phyloP scores from a whole-genome alignment of 805 yeast genomes.

The Kurtzmaniella fragi region DNA sequence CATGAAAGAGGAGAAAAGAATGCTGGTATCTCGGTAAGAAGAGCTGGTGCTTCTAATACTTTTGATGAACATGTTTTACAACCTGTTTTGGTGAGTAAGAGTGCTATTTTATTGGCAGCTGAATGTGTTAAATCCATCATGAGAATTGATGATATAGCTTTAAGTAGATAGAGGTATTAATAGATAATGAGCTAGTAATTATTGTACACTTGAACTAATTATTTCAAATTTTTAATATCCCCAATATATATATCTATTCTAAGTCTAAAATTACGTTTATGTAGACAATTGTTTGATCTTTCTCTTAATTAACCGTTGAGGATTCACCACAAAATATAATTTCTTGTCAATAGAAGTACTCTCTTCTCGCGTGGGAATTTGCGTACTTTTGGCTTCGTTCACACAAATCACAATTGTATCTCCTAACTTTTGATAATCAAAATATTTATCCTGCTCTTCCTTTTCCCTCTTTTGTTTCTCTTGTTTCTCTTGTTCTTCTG shows the following conservation, averaged over 20 bases:
- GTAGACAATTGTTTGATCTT: slow-evolving; percentile 12
- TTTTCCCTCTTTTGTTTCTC: slow-evolving; percentile 13
- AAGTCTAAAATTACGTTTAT: too few relatives aligned
- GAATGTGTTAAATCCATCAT: slow-evolving; percentile 94
- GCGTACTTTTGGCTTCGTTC: slow-evolving; percentile 34
- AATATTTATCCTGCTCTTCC: slow-evolving; percentile 10
- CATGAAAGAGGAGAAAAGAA: slow-evolving; percentile 88
- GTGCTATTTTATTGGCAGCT: slow-evolving; percentile 91
- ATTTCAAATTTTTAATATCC: neutral
- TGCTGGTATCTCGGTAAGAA: slow-evolving; percentile 94
- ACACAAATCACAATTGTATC: slow-evolving; percentile 47
- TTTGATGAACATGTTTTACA: slow-evolving; percentile 92
- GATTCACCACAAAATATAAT: slow-evolving; percentile 59
- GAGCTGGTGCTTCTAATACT: slow-evolving; percentile 89
- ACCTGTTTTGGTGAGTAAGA: slow-evolving; percentile 90
- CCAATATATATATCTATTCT: neutral
- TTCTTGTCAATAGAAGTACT: slow-evolving; percentile 61
- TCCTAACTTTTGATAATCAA: slow-evolving; percentile 42
- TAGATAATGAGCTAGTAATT: neutral
- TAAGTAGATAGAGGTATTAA: slow-evolving; percentile 58
- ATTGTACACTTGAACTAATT: neutral
- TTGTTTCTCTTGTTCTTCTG: slow-evolving; percentile 9
- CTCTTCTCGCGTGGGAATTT: slow-evolving; percentile 52
- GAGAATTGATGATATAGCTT: slow-evolving; percentile 95
- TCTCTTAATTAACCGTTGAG: slow-evolving; percentile 47